Evolutionary conservation across 129 eudicot genomes (phyloP), one percentile per base, ranked within the genome.

Genomic region (Artemisia argyi): DNA sequence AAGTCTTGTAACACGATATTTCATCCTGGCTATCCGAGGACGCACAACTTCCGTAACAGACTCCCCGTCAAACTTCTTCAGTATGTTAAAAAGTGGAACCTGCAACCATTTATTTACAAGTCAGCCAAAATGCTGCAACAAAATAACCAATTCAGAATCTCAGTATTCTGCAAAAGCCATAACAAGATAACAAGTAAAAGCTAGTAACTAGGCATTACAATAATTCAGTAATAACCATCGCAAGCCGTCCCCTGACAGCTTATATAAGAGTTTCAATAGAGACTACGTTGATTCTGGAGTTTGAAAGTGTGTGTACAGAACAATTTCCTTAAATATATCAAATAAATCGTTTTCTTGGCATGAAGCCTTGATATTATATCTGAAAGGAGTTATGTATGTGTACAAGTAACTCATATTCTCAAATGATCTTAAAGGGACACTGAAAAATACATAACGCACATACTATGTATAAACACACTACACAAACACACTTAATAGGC

Each of bases 11-110:
- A 95, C 96, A 56, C 97, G 97, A 76, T 95, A 91, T 81, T 84
- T 90, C 97, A 88, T 91, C 84, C 99, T 90, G 66, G 99, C 99
- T 64, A 89, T 71, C 64, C 82, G 93, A 63, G 99, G 99, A 30
- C 97, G 94, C 81, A 91, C 99, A 65, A 95, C 99, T 82, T 95
- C 99, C 3, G 94, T 95, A 18, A 95, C 83, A 12, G 84, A 84
- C 79, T 95, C 99, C 24, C 99, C 99, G 65, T 95, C 99, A 42
- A 95, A 95, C 78, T 95, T 95, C 87, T 95, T 95, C 81, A 95
- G 79, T 68, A 95, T 90, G 83, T 95, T 91, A 80, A 95, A 95
- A 81, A 95, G 96, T 55, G 97, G 99, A 79, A 95, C 97, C 99
- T 95, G 58, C 26, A 60, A 55, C 52, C 47, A 70, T 67, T 12